phyloP scores from a whole-genome alignment of 176 grass and related monocot species.

The Calamus simplicifolius region DNA sequence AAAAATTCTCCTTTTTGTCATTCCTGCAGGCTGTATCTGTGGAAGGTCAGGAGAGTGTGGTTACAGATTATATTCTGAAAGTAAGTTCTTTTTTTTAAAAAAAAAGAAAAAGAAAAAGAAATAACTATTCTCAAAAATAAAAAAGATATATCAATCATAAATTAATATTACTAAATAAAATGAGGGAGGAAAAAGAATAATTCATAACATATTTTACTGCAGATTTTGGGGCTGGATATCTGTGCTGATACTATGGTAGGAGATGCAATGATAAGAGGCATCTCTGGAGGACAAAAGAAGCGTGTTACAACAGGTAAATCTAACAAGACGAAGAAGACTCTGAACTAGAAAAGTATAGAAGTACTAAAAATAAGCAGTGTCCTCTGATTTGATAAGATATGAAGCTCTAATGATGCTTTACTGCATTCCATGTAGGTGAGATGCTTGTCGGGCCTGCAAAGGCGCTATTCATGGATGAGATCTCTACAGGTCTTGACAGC shows the following conservation, averaged over 20 bases:
- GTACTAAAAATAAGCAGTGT: too few relatives aligned
- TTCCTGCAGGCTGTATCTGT: constrained; percentile 69
- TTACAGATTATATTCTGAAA: constrained; percentile 95
- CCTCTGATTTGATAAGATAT: too few relatives aligned
- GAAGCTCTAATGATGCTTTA: neutral
- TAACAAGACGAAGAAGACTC: constrained; percentile 11
- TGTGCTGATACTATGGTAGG: constrained; percentile 98
- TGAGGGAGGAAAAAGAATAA: neutral
- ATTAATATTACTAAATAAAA: constrained; percentile 1
- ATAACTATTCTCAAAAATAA: neutral
- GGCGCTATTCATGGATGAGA: constrained; percentile 97
- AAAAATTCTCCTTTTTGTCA: neutral
- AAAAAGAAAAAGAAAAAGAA: neutral
- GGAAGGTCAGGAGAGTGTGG: constrained; percentile 84
- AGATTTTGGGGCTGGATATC: constrained; percentile 89
- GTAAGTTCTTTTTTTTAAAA: constrained; percentile 11
- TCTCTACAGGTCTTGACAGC: constrained; percentile 87
- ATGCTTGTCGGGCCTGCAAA: constrained; percentile 96
- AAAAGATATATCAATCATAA: neutral
- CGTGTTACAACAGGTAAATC: constrained; percentile 79
- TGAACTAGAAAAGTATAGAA: neutral
- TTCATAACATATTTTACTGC: neutral
- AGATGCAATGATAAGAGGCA: constrained; percentile 83
- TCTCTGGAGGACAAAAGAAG: constrained; percentile 95
- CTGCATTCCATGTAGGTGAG: constrained; percentile 40